Percentiles rank a stretch among this genome's conserved stretches.
phyloP scores from a whole-genome alignment of 306 rosid species.

The Parietaria judaica region DNA sequence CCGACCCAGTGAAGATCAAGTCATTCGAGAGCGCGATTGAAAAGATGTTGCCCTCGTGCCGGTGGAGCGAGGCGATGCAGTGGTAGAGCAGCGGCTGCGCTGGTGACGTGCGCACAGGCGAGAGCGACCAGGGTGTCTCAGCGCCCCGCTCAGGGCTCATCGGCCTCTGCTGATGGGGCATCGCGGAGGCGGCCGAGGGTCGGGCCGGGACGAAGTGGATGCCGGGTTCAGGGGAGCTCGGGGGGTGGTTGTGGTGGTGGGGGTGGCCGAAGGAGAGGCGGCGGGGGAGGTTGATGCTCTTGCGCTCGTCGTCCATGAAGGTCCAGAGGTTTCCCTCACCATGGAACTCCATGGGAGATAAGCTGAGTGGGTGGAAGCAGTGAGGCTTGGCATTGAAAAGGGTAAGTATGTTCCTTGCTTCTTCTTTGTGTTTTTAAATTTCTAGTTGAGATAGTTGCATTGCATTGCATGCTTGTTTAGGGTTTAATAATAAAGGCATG shows the following conservation, averaged over 20 bases:
- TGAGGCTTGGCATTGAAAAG: background rate
- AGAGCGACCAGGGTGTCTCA: slow-evolving; percentile 32
- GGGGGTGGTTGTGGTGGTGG: slow-evolving; percentile 15
- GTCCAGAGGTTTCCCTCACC: slow-evolving; percentile 26
- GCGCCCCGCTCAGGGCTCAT: slow-evolving; percentile 25
- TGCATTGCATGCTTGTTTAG: slow-evolving; percentile 1
- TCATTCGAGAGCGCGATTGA: slow-evolving; percentile 33
- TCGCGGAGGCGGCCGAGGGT: slow-evolving; percentile 21
- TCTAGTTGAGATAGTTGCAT: background rate
- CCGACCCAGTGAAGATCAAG: slow-evolving; percentile 41
- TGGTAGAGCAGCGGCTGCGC: slow-evolving; percentile 34
- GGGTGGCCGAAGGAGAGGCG: slow-evolving; percentile 30
- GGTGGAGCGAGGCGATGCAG: slow-evolving; percentile 54
- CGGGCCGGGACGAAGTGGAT: slow-evolving; percentile 24
- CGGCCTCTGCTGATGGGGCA: slow-evolving; percentile 12
- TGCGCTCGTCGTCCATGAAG: slow-evolving; percentile 33
- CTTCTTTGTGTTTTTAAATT: background rate
- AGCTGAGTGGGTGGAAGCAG: background rate
- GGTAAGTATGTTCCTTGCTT: background rate
- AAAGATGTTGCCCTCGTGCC: slow-evolving; percentile 42
- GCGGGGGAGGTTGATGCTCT: slow-evolving; percentile 30
- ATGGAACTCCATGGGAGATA: slow-evolving; percentile 26
- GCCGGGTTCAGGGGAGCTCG: slow-evolving; percentile 15
- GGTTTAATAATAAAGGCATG: background rate
- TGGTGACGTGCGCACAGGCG: slow-evolving; percentile 26